Evolutionary conservation across 352 stramenopile species (phyloP).

Genomic region (Blastocystis sp.): DNA sequence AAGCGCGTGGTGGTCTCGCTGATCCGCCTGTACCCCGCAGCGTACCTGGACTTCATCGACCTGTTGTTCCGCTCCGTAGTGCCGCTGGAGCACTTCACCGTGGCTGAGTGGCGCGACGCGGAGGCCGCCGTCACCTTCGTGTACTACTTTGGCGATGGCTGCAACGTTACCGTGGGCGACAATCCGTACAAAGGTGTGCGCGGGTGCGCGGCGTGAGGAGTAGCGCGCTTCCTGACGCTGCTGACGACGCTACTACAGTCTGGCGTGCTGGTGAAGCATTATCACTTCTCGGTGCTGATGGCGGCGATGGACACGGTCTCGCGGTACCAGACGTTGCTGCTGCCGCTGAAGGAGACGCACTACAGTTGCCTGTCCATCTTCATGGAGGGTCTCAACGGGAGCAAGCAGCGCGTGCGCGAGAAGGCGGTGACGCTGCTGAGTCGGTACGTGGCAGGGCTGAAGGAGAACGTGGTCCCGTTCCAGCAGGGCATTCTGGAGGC

Average conservation of each 20-base stretch:
- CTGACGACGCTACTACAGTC: not conserved
- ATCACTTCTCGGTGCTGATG: constrained; percentile 20
- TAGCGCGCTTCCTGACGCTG: constrained; percentile 24
- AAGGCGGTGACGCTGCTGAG: constrained; percentile 6
- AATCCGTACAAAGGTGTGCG: constrained; percentile 16
- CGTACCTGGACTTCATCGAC: constrained; percentile 57
- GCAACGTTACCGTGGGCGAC: constrained; percentile 24
- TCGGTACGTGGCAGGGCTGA: constrained; percentile 16
- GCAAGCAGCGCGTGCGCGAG: not conserved
- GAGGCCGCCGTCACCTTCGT: constrained; percentile 41
- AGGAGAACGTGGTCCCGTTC: constrained; percentile 20
- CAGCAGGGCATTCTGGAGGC: constrained; percentile 60
- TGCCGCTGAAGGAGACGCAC: not conserved
- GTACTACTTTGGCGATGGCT: constrained; percentile 54
- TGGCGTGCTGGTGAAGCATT: constrained; percentile 17
- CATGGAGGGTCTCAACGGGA: constrained; percentile 21
- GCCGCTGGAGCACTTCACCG: constrained; percentile 15
- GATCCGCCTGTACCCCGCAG: constrained; percentile 11
- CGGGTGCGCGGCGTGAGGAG: not conserved
- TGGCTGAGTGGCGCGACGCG: constrained; percentile 20
- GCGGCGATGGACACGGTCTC: constrained; percentile 44
- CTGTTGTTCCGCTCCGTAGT: constrained; percentile 1
- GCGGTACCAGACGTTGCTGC: constrained; percentile 19
- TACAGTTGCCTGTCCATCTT: constrained; percentile 16
- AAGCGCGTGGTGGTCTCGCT: constrained; percentile 29